Conservation (phyloP, 208 protist species). For the Herpetomonas tarakana region DNA sequence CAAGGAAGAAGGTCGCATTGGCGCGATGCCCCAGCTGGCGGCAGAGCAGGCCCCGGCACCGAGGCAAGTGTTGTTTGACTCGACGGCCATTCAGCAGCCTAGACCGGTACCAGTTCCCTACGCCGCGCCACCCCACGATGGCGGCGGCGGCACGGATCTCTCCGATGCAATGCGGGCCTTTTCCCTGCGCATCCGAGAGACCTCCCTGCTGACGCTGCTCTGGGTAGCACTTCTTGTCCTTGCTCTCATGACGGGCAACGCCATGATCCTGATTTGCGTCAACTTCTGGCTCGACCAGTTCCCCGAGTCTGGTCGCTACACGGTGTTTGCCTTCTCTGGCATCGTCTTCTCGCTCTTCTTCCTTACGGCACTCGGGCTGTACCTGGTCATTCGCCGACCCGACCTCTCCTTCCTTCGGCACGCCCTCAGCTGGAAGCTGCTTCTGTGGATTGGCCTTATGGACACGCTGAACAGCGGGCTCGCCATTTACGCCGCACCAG, state of each 20-base stretch:
- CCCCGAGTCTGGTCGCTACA: constrained; percentile 35
- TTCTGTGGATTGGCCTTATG: constrained; percentile 32
- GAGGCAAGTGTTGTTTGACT: too few relatives aligned
- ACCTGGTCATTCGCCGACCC: constrained; percentile 27
- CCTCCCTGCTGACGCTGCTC: constrained; percentile 22
- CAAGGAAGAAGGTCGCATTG: too few relatives aligned
- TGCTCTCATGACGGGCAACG: constrained; percentile 61
- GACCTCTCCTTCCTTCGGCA: constrained; percentile 23
- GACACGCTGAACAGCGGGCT: constrained; percentile 55
- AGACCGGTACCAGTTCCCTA: too few relatives aligned
- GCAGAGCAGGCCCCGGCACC: too few relatives aligned
- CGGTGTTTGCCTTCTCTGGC: constrained; percentile 34
- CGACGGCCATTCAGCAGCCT: too few relatives aligned
- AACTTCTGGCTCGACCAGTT: constrained; percentile 82
- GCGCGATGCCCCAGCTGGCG: too few relatives aligned
- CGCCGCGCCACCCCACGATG: background rate
- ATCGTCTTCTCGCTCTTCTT: constrained; percentile 44
- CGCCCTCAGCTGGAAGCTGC: constrained; percentile 21
- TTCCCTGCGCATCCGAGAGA: constrained; percentile 14
- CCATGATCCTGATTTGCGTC: constrained; percentile 72
- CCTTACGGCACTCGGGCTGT: constrained; percentile 25
- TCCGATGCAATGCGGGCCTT: background rate
- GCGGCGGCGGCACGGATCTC: background rate
- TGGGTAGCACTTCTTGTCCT: constrained; percentile 43
- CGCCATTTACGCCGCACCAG: constrained; percentile 47